Conservation (phyloP, 441 rosid genomes). For the Aquilaria agallochum region DNA sequence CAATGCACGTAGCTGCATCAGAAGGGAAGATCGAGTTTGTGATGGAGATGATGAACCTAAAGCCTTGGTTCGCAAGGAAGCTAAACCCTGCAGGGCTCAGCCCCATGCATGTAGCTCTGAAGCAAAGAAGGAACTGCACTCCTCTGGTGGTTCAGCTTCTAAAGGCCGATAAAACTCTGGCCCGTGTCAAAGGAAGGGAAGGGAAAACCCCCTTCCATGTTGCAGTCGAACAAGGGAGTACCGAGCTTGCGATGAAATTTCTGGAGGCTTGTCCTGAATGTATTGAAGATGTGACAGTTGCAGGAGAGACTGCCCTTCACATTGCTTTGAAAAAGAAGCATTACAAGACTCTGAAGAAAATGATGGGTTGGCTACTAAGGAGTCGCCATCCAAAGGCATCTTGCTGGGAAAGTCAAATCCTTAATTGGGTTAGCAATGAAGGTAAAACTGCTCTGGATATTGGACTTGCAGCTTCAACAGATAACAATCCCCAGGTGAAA, state of each 20-base stretch:
- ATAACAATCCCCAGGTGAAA: too few relatives aligned
- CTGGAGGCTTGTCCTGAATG: background rate
- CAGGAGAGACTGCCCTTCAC: background rate
- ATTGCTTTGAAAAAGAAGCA: background rate
- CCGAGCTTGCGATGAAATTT: background rate
- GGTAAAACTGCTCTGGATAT: slow-evolving; percentile 26
- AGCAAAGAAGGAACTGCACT: too few relatives aligned
- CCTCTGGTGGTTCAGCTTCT: background rate
- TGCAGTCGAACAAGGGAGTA: background rate
- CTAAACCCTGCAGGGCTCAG: background rate
- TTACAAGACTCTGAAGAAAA: slow-evolving; percentile 5
- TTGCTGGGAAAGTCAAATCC: slow-evolving; percentile 9
- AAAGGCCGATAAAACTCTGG: background rate
- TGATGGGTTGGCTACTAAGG: slow-evolving; percentile 12
- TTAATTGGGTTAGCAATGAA: slow-evolving; percentile 21
- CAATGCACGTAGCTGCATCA: slow-evolving; percentile 1
- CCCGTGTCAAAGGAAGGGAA: slow-evolving; percentile 7
- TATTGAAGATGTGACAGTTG: background rate
- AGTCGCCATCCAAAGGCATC: background rate
- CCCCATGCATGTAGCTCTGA: too few relatives aligned
- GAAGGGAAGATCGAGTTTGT: background rate
- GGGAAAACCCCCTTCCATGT: background rate
- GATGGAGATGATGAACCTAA: slow-evolving; percentile 9
- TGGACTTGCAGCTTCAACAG: slow-evolving; percentile 1
- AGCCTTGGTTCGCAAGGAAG: slow-evolving; percentile 5